phyloP scores from a whole-genome alignment of 306 rosid species.

The Medicago ruthenica region DNA sequence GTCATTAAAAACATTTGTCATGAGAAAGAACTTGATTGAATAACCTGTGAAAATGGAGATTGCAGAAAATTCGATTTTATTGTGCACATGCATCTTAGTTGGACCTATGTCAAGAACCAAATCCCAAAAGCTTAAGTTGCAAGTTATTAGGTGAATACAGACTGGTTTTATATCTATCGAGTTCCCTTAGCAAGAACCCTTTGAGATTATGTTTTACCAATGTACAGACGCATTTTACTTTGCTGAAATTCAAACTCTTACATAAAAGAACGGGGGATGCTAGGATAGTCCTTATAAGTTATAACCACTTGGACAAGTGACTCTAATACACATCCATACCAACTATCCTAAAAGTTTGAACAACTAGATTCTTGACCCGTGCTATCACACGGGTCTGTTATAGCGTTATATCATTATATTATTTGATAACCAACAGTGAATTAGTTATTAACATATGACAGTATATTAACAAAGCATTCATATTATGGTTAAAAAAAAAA shows the following conservation, averaged over 20 bases:
- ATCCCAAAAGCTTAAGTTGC: not conserved
- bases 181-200: not conserved
- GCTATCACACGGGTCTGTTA: too few relatives aligned
- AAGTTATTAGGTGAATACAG: not conserved
- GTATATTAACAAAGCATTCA: too few relatives aligned
- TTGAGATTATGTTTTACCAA: constrained; percentile 18
- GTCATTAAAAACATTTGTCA: constrained; percentile 20
- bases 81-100: constrained; percentile 13
- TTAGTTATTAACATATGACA: too few relatives aligned
- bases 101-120: not conserved
- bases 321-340: constrained; percentile 17
- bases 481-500: too few relatives aligned
- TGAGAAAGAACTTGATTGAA: constrained; percentile 23
- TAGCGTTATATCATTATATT: too few relatives aligned
- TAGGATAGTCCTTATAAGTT: not conserved
- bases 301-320: constrained; percentile 1
- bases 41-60: constrained; percentile 26
- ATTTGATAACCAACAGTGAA: too few relatives aligned
- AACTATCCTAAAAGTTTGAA: constrained; percentile 10
- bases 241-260: constrained; percentile 24
- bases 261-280: not conserved
- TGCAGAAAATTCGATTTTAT: not conserved
- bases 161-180: constrained; percentile 1
- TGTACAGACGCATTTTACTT: not conserved
- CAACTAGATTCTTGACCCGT: too few relatives aligned